Percentiles rank a stretch among this genome's conserved stretches.
Evolutionary conservation across 306 rosid species (phyloP).

Genomic region (Pyrus betulifolia): DNA sequence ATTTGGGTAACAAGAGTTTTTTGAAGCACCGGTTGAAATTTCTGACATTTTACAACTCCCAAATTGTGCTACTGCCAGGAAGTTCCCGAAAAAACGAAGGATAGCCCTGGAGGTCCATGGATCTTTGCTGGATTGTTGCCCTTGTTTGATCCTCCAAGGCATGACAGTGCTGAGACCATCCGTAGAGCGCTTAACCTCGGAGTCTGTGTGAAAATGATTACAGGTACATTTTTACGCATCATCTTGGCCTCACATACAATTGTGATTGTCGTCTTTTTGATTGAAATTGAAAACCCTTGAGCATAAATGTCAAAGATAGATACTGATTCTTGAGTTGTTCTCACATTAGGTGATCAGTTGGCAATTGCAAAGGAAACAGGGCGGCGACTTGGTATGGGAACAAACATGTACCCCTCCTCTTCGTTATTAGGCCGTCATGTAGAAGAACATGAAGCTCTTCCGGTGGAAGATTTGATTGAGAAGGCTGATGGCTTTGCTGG

Average conservation of each 20-base stretch:
- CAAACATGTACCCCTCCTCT: slow-evolving; percentile 90
- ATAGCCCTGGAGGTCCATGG: slow-evolving; percentile 77
- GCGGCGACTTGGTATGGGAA: slow-evolving; percentile 87
- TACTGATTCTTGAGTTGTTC: slow-evolving; percentile 7
- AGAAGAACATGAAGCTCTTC: slow-evolving; percentile 67
- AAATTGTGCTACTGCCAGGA: slow-evolving; percentile 33
- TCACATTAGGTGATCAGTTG: slow-evolving; percentile 65
- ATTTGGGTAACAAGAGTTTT: background rate
- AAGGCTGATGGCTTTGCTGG: slow-evolving; percentile 93
- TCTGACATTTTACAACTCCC: slow-evolving; percentile 2
- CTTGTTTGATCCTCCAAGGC: slow-evolving; percentile 90
- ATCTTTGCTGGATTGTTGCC: slow-evolving; percentile 77
- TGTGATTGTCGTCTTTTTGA: background rate
- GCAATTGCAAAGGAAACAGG: slow-evolving; percentile 92
- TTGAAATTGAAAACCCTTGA: slow-evolving; percentile 5
- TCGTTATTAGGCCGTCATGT: slow-evolving; percentile 56
- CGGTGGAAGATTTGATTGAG: slow-evolving; percentile 76
- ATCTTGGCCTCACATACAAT: background rate
- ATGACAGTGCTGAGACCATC: slow-evolving; percentile 88
- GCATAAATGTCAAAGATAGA: slow-evolving; percentile 1
- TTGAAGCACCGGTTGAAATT: slow-evolving; percentile 8
- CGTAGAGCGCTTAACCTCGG: slow-evolving; percentile 84
- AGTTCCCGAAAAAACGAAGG: slow-evolving; percentile 70
- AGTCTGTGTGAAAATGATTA: slow-evolving; percentile 85
- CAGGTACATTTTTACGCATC: slow-evolving; percentile 36